Conservation (phyloP, 768 basidiomycete genomes). For the Lactifluus subvellereus region DNA sequence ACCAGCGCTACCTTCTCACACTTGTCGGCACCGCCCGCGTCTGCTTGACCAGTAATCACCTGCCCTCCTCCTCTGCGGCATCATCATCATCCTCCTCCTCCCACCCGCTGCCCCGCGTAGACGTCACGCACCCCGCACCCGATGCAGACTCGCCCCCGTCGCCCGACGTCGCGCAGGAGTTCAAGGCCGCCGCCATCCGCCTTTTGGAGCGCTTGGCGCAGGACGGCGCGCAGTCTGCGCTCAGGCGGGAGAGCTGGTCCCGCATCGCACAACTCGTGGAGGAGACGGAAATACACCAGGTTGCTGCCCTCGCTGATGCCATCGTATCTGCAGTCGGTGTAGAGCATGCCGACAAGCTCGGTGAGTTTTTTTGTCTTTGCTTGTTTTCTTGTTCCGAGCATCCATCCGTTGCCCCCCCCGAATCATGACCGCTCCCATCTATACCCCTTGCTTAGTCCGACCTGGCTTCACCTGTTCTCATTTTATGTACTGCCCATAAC, state of each 20-base stretch:
- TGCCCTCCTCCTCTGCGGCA: constrained; percentile 26
- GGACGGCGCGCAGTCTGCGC: constrained; percentile 38
- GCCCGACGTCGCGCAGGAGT: constrained; percentile 52
- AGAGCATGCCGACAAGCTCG: constrained; percentile 67
- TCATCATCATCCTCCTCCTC: constrained; percentile 26
- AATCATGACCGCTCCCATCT: too few species aligned
- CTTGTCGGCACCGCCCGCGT: constrained; percentile 69
- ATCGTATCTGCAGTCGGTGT: constrained; percentile 56
- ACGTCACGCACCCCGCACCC: constrained; percentile 30
- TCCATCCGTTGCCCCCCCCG: neutral
- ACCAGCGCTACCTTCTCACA: constrained; percentile 61
- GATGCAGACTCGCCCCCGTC: constrained; percentile 42
- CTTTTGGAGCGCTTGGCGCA: constrained; percentile 58
- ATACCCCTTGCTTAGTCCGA: neutral
- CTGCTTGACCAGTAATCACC: constrained; percentile 41
- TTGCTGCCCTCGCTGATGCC: constrained; percentile 74
- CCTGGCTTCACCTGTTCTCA: neutral
- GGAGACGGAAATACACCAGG: constrained; percentile 56
- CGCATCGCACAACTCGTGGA: constrained; percentile 70
- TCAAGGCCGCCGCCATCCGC: constrained; percentile 61
- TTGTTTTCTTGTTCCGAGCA: neutral
- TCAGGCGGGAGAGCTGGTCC: constrained; percentile 57
- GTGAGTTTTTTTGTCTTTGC: constrained; percentile 35
- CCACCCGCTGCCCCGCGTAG: constrained; percentile 25
- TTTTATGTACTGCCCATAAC: neutral